Percentiles rank a stretch among this genome's conserved stretches.
These are phyloP conservation scores for Backusella parvicylindrica DNA, from an alignment of 192 early-diverging fungal species.

Conservation along the genomic window DNA sequence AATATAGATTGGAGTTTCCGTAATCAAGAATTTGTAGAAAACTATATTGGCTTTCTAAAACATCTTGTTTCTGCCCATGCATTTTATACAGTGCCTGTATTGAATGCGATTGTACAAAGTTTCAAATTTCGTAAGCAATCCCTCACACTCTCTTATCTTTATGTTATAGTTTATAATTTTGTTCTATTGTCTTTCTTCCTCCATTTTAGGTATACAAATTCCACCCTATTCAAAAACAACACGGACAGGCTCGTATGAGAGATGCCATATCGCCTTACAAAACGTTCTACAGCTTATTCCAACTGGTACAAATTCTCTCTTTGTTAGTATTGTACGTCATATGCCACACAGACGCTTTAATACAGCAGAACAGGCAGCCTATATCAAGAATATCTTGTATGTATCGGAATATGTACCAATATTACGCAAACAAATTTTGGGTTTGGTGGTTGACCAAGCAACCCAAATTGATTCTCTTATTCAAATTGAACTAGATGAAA, in stretches of 20 bases:
- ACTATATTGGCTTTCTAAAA: constrained; percentile 62
- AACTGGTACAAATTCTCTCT: constrained; percentile 60
- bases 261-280: constrained; percentile 59
- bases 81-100: constrained; percentile 57
- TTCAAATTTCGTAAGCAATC: constrained; percentile 48
- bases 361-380: constrained; percentile 54
- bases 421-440: constrained; percentile 66
- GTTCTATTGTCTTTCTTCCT: background rate
- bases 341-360: constrained; percentile 74
- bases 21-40: constrained; percentile 47
- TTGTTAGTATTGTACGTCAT: constrained; percentile 54
- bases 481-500: constrained; percentile 86
- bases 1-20: constrained; percentile 55
- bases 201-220: constrained; percentile 8
- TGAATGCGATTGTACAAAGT: constrained; percentile 52
- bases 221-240: constrained; percentile 12
- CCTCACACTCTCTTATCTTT: background rate
- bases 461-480: constrained; percentile 93
- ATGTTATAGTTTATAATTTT: background rate
- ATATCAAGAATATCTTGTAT: constrained; percentile 72
- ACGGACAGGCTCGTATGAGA: constrained; percentile 44
- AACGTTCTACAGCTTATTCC: constrained; percentile 67
- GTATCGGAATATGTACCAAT: constrained; percentile 75
- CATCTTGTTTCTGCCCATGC: constrained; percentile 78
- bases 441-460: constrained; percentile 76